Conservation (phyloP, 1,284 basidiomycete species). For the Boletus hoseneyae region DNA sequence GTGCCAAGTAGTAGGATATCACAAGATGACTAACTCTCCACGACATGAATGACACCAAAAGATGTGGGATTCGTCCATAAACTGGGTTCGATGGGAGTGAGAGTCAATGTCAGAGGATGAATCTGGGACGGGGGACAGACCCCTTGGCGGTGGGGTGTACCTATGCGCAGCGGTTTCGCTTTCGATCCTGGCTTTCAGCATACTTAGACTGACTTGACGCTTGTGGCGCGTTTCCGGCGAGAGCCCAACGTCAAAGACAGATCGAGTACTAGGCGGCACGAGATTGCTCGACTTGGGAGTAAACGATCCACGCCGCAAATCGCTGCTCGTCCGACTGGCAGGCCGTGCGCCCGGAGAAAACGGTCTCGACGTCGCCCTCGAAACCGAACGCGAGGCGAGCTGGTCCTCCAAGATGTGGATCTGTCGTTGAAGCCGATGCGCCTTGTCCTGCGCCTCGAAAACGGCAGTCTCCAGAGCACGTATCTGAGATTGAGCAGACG, state of each 20-base stretch:
- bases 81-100: constrained; percentile 51
- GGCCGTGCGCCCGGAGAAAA: constrained; percentile 46
- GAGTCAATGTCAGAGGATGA: constrained; percentile 17
- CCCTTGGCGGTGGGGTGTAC: constrained; percentile 42
- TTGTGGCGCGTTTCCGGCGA: constrained; percentile 79
- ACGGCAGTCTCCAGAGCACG: constrained; percentile 68
- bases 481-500: constrained; percentile 71
- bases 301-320: constrained; percentile 48
- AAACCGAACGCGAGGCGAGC: constrained; percentile 42
- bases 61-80: constrained; percentile 78
- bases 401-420: constrained; percentile 61
- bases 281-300: constrained; percentile 39
- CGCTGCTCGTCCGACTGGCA: constrained; percentile 47
- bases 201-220: constrained; percentile 78
- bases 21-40: constrained; percentile 76
- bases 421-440: constrained; percentile 72
- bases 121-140: constrained; percentile 49
- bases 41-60: constrained; percentile 82
- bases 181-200: constrained; percentile 87
- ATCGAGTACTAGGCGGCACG: constrained; percentile 43
- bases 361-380: constrained; percentile 37
- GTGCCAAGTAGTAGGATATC: constrained; percentile 24
- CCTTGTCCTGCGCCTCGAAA: constrained; percentile 68
- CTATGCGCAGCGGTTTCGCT: constrained; percentile 53
- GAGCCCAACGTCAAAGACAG: constrained; percentile 62